Evolutionary conservation across 192 early-diverging fungal species (phyloP).

Genomic region (Phlyctochytrium arcticum): DNA sequence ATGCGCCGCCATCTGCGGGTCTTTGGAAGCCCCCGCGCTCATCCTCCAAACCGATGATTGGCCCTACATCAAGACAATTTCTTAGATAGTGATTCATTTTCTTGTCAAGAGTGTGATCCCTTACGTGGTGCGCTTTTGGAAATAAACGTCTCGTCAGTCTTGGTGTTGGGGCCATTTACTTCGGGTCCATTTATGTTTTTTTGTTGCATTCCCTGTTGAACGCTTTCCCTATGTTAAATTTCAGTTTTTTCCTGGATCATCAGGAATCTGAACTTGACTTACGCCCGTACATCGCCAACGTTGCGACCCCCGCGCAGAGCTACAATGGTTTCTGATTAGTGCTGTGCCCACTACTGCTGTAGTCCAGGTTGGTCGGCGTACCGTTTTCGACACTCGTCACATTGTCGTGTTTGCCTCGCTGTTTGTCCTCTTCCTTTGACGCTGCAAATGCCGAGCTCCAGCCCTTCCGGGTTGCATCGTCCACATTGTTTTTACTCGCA

Average conservation of each 20-base stretch:
- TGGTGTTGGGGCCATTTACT: neutral
- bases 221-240: neutral
- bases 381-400: no score
- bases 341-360: no score
- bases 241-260: no score
- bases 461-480: neutral
- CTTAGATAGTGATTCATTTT: no score
- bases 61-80: neutral
- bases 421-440: neutral
- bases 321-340: no score
- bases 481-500: no score
- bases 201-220: neutral
- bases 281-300: no score
- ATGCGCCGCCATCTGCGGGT: neutral
- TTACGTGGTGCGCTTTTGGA: neutral
- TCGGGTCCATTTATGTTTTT: neutral
- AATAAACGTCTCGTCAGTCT: neutral
- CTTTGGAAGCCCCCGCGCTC: neutral
- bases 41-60: conserved; percentile 1
- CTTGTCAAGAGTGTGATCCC: no score
- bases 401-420: neutral
- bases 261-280: no score
- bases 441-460: neutral
- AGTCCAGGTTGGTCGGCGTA: no score
- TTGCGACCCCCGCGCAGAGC: no score